Percentiles rank a stretch among this genome's conserved stretches.
Conservation (phyloP, 345 rosid species). For the Ceriops tagal region DNA sequence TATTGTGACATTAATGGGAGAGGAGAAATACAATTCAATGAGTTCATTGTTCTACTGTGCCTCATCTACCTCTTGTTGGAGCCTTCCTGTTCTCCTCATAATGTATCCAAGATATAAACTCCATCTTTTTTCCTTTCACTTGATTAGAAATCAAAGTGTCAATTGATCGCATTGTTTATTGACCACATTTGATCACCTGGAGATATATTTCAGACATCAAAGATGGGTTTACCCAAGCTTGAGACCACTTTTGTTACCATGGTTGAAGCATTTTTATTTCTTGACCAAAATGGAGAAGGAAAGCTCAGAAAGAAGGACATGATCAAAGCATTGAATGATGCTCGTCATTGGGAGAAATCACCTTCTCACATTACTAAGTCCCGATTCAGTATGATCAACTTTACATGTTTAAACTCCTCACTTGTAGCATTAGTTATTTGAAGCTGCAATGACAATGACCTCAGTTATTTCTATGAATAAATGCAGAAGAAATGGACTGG, state of each 20-base stretch:
- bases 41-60: slow-evolving; percentile 75
- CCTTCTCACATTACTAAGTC: slow-evolving; percentile 58
- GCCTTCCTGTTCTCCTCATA: slow-evolving; percentile 38
- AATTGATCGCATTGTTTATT: not conserved
- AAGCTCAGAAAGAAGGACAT: slow-evolving; percentile 69
- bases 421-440: not conserved
- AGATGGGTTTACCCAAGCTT: slow-evolving; percentile 43
- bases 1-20: slow-evolving; percentile 81
- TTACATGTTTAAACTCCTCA: slow-evolving; percentile 6
- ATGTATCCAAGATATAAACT: slow-evolving; percentile 26
- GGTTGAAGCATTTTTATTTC: slow-evolving; percentile 73
- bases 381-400: slow-evolving; percentile 54
- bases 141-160: not conserved
- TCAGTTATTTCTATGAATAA: slow-evolving; percentile 16
- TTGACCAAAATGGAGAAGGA: slow-evolving; percentile 77
- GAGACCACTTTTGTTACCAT: slow-evolving; percentile 67
- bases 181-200: slow-evolving; percentile 11
- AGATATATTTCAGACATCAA: slow-evolving; percentile 39
- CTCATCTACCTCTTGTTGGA: slow-evolving; percentile 64
- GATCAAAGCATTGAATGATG: slow-evolving; percentile 59
- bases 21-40: slow-evolving; percentile 74
- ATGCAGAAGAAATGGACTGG: slow-evolving; percentile 95
- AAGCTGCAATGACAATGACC: slow-evolving; percentile 2
- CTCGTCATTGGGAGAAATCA: slow-evolving; percentile 63
- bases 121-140: not conserved